Conservation (phyloP, 352 stramenopile species). For the Pythium sukuiense region DNA sequence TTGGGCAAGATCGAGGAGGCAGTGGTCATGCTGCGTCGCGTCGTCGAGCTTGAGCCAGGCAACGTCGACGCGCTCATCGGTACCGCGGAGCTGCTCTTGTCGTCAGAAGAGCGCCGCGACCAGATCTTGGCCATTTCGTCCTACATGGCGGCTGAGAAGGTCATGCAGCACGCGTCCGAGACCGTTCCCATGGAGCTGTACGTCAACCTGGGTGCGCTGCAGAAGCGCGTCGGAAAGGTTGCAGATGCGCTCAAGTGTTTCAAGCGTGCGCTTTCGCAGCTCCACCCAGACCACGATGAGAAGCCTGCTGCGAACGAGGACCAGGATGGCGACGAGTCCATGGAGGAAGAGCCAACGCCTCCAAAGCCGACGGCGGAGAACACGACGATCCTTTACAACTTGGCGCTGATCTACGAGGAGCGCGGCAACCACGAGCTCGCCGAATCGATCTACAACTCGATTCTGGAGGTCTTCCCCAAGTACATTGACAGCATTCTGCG, state of each 20-base stretch:
- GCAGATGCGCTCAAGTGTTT: conserved; percentile 92
- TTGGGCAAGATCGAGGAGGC: conserved; percentile 82
- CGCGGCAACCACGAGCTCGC: conserved; percentile 89
- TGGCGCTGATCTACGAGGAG: conserved; percentile 94
- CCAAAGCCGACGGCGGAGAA: conserved; percentile 74
- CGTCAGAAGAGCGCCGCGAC: conserved; percentile 80
- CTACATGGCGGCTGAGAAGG: conserved; percentile 86
- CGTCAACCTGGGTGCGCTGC: conserved; percentile 80
- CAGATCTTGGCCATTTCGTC: conserved; percentile 90
- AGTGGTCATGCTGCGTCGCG: conserved; percentile 74
- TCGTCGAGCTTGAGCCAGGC: conserved; percentile 82
- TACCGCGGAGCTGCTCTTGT: conserved; percentile 78
- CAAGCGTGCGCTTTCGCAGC: conserved; percentile 64
- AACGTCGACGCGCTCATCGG: conserved; percentile 85
- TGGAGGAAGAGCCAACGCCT: conserved; percentile 28
- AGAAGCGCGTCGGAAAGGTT: conserved; percentile 86
- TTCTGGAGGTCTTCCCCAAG: conserved; percentile 90
- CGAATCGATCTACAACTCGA: conserved; percentile 92
- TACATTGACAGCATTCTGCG: conserved; percentile 95
- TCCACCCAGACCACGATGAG: conserved; percentile 42
- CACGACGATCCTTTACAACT: conserved; percentile 95
- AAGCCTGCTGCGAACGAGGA: conserved; percentile 36
- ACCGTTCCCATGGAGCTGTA: conserved; percentile 83
- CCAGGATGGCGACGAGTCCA: conserved; percentile 37
- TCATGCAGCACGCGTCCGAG: conserved; percentile 84